These are phyloP conservation scores for Betula pendula DNA, from an alignment of 306 rosid species.

Conservation along the genomic window DNA sequence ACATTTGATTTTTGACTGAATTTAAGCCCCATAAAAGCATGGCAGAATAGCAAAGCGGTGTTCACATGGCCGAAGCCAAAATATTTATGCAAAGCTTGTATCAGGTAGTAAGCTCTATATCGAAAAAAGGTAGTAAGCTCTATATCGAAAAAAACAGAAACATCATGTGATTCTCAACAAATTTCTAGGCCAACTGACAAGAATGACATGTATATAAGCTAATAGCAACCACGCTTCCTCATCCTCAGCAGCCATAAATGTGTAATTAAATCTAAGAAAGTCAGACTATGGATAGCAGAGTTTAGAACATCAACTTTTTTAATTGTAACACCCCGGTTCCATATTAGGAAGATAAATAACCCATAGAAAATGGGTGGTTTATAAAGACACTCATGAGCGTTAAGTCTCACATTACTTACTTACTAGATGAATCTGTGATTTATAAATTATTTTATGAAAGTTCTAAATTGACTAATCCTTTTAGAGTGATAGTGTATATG, in stretches of 20 bases:
- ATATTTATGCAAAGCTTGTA: not conserved
- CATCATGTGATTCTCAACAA: slow-evolving; percentile 14
- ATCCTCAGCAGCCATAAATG: not conserved
- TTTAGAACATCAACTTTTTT: not conserved
- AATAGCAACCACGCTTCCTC: slow-evolving; percentile 8
- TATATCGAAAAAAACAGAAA: not conserved
- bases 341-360: too few relatives aligned
- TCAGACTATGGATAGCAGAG: not conserved
- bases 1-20: not conserved
- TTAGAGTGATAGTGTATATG: too few relatives aligned
- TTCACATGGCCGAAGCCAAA: not conserved
- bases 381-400: too few relatives aligned
- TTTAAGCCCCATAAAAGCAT: not conserved
- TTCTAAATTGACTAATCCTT: too few relatives aligned
- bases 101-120: not conserved
- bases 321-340: too few relatives aligned
- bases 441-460: too few relatives aligned
- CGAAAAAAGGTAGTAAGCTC: not conserved
- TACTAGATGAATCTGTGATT: too few relatives aligned
- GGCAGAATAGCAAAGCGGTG: not conserved
- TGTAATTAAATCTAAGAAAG: not conserved
- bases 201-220: slow-evolving; percentile 6
- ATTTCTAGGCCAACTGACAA: not conserved
- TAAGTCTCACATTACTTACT: too few relatives aligned
- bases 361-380: too few relatives aligned